These are phyloP conservation scores for Aulographum hederae DNA, from an alignment of 2,329 filamentous ascomycete species.

Conservation along the genomic window DNA sequence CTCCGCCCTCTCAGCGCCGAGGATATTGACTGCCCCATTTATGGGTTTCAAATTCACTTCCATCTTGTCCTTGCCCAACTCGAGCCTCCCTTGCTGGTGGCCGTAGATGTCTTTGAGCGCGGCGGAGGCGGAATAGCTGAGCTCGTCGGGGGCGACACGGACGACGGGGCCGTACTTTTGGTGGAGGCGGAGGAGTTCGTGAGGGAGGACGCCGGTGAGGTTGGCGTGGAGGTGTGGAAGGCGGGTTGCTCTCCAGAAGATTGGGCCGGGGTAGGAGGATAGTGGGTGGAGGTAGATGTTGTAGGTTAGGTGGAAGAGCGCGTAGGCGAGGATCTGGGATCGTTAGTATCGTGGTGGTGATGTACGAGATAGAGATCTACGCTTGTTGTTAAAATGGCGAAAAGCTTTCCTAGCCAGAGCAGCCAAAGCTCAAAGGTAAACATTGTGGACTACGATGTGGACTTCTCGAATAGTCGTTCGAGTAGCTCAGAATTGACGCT, in stretches of 20 bases:
- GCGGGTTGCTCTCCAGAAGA: background rate
- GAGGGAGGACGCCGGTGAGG: constrained; percentile 3
- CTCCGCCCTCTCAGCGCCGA: background rate
- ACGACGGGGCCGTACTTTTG: constrained; percentile 9
- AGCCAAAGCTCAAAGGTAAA: no score
- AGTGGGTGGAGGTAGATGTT: constrained; percentile 5
- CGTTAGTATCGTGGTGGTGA: no score
- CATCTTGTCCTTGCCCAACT: constrained; percentile 4
- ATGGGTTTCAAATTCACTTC: constrained; percentile 1
- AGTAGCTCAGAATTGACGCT: no score
- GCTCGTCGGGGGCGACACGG: constrained; percentile 8
- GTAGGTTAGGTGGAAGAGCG: constrained; percentile 2
- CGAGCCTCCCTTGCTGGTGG: background rate
- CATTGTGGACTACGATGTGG: no score
- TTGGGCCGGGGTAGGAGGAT: constrained; percentile 4
- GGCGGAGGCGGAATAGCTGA: constrained; percentile 7
- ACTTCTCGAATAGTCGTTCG: no score
- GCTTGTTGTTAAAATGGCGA: no score
- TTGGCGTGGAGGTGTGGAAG: constrained; percentile 2
- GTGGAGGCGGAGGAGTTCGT: constrained; percentile 4
- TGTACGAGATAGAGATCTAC: no score
- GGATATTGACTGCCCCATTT: constrained; percentile 2
- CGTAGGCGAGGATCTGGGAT: background rate
- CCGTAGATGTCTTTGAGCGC: constrained; percentile 13
- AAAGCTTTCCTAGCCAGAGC: no score